A percentile compares a stretch with the other conserved stretches of the same genome.
phyloP scores from a whole-genome alignment of 1,139 yeast species.

The Saccharomyces hybrid region DNA sequence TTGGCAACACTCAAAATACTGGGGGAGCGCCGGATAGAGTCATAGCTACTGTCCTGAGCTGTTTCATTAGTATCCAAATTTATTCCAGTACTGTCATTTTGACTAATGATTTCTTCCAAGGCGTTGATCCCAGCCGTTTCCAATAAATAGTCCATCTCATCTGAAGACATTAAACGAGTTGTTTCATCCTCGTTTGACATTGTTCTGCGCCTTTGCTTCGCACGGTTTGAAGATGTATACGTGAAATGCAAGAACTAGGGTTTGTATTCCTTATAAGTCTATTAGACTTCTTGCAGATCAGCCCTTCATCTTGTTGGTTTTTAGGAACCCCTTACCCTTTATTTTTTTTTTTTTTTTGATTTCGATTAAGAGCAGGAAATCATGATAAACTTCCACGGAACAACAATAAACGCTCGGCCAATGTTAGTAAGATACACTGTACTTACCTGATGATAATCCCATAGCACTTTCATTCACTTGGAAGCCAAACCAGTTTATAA shows the following conservation, averaged over 20 bases:
- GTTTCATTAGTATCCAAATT: neutral
- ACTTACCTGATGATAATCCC: neutral
- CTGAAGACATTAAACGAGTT: neutral
- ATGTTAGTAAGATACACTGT: neutral
- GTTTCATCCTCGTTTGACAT: neutral
- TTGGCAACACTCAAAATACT: neutral
- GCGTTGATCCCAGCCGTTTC: neutral
- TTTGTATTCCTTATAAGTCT: neutral
- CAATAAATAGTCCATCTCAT: neutral
- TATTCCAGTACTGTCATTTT: neutral
- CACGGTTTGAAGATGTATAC: neutral
- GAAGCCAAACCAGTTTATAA: too few relatives aligned
- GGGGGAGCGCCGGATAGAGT: neutral
- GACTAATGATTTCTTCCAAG: neutral
- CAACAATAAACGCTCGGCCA: neutral
- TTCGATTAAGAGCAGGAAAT: neutral
- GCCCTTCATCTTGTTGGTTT: neutral
- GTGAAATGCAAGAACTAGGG: neutral
- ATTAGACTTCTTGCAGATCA: neutral
- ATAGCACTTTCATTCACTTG: neutral
- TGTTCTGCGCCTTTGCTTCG: neutral
- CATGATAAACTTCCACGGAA: neutral
- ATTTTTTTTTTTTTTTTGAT: neutral
- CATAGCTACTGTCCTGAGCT: neutral
- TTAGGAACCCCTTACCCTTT: neutral